Percentiles rank a stretch among this genome's conserved stretches.
Conservation (phyloP, 768 basidiomycete species). For the Kockovaella imperatae region DNA sequence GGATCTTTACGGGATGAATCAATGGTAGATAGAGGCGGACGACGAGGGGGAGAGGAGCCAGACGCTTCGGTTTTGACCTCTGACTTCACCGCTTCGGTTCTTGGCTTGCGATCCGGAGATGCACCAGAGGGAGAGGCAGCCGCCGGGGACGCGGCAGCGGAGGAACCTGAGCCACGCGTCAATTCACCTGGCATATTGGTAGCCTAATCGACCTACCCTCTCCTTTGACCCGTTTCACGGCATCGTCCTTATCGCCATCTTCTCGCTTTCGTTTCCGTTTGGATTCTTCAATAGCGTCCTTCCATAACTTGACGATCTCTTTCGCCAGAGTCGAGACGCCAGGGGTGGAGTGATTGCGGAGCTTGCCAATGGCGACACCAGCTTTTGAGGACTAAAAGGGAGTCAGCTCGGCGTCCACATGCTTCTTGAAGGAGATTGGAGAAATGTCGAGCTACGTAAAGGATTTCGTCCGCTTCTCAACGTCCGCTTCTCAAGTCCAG, state of each 20-base stretch:
- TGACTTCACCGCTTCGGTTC: neutral
- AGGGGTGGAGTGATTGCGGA: conserved; percentile 23
- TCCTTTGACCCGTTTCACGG: conserved; percentile 22
- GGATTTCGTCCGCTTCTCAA: too few relatives aligned
- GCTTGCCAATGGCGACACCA: conserved; percentile 38
- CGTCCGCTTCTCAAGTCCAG: too few relatives aligned
- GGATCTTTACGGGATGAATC: conserved; percentile 22
- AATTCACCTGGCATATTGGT: neutral
- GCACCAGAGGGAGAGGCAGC: conserved; percentile 10
- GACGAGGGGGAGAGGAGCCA: neutral
- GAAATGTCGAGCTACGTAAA: too few relatives aligned
- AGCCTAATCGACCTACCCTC: conserved; percentile 22
- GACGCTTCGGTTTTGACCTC: conserved; percentile 5
- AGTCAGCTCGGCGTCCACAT: too few relatives aligned
- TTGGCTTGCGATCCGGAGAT: conserved; percentile 8
- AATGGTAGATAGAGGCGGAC: conserved; percentile 25
- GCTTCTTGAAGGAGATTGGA: too few relatives aligned
- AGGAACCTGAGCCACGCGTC: conserved; percentile 6
- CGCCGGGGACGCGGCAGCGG: conserved; percentile 12
- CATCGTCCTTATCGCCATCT: conserved; percentile 35
- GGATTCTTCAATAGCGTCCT: conserved; percentile 37
- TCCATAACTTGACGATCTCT: conserved; percentile 40
- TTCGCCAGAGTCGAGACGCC: conserved; percentile 29
- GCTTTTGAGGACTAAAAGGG: conserved; percentile 38
- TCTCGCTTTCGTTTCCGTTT: conserved; percentile 41